Conservation (phyloP, 768 basidiomycete species). For the Trametopsis cervina region DNA sequence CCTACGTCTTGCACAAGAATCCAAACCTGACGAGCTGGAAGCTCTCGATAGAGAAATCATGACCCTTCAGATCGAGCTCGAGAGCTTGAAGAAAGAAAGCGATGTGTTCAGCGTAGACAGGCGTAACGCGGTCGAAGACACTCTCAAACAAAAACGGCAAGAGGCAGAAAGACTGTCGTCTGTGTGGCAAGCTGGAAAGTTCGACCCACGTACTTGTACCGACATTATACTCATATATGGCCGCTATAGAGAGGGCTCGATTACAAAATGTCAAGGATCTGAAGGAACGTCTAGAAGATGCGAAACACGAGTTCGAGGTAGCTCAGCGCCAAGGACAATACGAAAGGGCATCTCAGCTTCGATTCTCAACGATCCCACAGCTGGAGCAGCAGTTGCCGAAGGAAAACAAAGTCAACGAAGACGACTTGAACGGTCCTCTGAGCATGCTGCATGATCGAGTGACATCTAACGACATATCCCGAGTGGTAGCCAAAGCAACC, state of each 20-base stretch:
- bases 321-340: slow-evolving; percentile 86
- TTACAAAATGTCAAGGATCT: slow-evolving; percentile 65
- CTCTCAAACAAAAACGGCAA: slow-evolving; percentile 52
- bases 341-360: slow-evolving; percentile 75
- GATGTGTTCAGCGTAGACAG: slow-evolving; percentile 82
- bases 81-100: slow-evolving; percentile 81
- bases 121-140: slow-evolving; percentile 54
- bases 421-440: slow-evolving; percentile 41
- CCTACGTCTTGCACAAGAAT: slow-evolving; percentile 81
- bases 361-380: slow-evolving; percentile 81
- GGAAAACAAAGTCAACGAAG: slow-evolving; percentile 34
- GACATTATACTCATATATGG: slow-evolving; percentile 19
- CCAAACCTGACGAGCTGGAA: slow-evolving; percentile 82
- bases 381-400: slow-evolving; percentile 65
- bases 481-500: slow-evolving; percentile 82
- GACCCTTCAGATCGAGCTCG: slow-evolving; percentile 84
- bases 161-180: slow-evolving; percentile 55
- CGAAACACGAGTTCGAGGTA: slow-evolving; percentile 81
- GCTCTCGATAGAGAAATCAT: slow-evolving; percentile 76
- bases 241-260: slow-evolving; percentile 66
- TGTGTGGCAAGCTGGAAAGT: slow-evolving; percentile 71
- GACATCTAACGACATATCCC: slow-evolving; percentile 81
- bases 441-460: slow-evolving; percentile 80
- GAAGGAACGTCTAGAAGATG: slow-evolving; percentile 71
- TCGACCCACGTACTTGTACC: slow-evolving; percentile 12